Evolutionary conservation across 148 eudicot genomes (phyloP).

Genomic region (Chenopodium album): DNA sequence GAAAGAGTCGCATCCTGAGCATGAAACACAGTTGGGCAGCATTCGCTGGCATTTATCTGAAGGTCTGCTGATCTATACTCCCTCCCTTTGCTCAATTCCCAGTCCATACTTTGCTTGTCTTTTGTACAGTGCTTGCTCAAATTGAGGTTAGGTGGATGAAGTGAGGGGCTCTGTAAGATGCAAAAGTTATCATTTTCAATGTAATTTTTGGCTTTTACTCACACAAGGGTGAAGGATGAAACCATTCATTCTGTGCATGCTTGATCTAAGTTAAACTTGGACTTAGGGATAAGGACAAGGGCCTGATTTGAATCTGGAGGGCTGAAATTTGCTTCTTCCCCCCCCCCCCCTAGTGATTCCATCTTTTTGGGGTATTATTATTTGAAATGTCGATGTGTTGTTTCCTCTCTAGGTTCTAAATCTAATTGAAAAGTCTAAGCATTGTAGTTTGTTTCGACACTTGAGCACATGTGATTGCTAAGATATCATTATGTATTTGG

Average conservation of each 20-base stretch:
- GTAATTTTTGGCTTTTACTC: neutral
- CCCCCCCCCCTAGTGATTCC: neutral
- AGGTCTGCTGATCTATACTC: constrained; percentile 41
- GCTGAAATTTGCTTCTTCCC: neutral
- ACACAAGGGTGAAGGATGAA: neutral
- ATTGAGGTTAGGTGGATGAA: neutral
- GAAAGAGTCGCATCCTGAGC: constrained; percentile 70
- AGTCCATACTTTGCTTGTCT: neutral
- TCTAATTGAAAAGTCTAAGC: neutral
- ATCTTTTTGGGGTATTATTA: neutral
- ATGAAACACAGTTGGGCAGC: constrained; percentile 72
- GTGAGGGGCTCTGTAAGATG: neutral
- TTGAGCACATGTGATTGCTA: constrained; percentile 2
- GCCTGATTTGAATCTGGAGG: neutral
- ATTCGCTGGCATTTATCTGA: constrained; percentile 89
- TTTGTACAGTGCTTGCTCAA: neutral
- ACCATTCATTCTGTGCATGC: neutral
- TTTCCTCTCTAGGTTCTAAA: neutral
- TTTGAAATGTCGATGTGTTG: neutral
- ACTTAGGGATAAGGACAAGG: neutral
- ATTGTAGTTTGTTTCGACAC: neutral
- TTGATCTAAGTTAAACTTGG: neutral
- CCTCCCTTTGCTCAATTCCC: neutral
- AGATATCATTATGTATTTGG: neutral
- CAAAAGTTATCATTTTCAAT: neutral